phyloP scores from a whole-genome alignment of 352 stramenopile genomes.

The Globisporangium megalacanthum region DNA sequence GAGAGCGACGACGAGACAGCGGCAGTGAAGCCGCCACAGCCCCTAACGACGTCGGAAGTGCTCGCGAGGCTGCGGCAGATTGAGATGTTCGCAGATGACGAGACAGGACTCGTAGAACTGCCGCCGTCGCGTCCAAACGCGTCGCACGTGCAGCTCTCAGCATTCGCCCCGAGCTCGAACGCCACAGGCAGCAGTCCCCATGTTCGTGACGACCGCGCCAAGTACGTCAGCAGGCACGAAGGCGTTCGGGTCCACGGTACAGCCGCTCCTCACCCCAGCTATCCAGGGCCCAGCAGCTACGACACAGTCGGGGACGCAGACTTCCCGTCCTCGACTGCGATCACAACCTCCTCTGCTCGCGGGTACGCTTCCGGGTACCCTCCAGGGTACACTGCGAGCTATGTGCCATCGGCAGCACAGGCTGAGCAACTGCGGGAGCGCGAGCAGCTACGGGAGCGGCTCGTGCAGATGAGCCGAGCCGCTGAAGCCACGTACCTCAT shows the following conservation, averaged over 20 bases:
- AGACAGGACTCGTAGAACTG: slow-evolving; percentile 35
- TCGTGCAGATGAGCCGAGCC: slow-evolving; percentile 62
- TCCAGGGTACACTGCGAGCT: background rate
- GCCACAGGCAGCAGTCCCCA: slow-evolving; percentile 16
- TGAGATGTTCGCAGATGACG: slow-evolving; percentile 28
- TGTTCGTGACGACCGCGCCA: slow-evolving; percentile 51
- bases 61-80: slow-evolving; percentile 12
- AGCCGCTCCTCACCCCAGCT: background rate
- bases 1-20: slow-evolving; percentile 4
- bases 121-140: slow-evolving; percentile 2
- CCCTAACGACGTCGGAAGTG: slow-evolving; percentile 1
- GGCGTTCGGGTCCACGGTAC: background rate
- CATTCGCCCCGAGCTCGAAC: background rate
- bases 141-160: slow-evolving; percentile 16
- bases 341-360: too few species aligned
- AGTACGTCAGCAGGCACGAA: slow-evolving; percentile 61
- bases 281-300: background rate
- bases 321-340: too few species aligned
- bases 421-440: slow-evolving; percentile 18
- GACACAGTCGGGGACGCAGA: too few species aligned
- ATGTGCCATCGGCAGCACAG: background rate
- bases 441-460: slow-evolving; percentile 49
- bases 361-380: too few species aligned
- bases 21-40: background rate
- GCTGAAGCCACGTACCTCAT: slow-evolving; percentile 66